phyloP scores from a whole-genome alignment of 139 green algal genomes.

The Trebouxia sp. region DNA sequence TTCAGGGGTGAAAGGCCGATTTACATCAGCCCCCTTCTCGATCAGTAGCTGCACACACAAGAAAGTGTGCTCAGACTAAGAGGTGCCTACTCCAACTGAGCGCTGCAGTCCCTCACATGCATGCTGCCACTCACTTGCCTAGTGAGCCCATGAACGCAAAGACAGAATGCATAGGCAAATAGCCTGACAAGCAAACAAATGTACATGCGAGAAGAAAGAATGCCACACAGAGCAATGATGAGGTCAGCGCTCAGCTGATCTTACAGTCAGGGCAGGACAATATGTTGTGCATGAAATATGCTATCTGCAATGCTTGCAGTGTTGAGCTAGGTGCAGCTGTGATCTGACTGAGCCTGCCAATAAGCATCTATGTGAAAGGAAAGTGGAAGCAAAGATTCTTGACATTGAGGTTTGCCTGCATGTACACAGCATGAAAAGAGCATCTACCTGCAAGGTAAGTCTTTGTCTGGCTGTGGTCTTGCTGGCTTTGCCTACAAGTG shows the following conservation, averaged over 20 bases:
- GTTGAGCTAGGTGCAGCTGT: not conserved
- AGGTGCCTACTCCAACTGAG: no score
- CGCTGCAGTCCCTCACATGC: no score
- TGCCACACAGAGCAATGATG: not conserved
- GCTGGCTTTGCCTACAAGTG: not conserved
- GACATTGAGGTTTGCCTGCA: not conserved
- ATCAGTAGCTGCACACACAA: not conserved
- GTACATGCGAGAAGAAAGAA: no score
- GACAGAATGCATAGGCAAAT: no score
- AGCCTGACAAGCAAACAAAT: no score
- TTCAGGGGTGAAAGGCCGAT: not conserved
- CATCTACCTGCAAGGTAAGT: constrained; percentile 10
- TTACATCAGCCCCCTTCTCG: constrained; percentile 21
- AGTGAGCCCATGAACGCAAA: no score
- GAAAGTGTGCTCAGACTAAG: no score
- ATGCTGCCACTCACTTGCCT: no score
- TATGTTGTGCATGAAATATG: not conserved
- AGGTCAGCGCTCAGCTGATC: no score
- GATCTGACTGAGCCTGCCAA: not conserved
- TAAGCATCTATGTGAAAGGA: not conserved
- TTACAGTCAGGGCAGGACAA: no score
- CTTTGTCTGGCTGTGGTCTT: constrained; percentile 9
- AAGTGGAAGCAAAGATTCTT: not conserved
- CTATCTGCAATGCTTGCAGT: not conserved
- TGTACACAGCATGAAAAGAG: not conserved